A percentile compares a stretch with the other conserved stretches of the same genome.
Conservation (phyloP, 2,329 filamentous ascomycete genomes). For the Phaeosphaeriaceae sp. region DNA sequence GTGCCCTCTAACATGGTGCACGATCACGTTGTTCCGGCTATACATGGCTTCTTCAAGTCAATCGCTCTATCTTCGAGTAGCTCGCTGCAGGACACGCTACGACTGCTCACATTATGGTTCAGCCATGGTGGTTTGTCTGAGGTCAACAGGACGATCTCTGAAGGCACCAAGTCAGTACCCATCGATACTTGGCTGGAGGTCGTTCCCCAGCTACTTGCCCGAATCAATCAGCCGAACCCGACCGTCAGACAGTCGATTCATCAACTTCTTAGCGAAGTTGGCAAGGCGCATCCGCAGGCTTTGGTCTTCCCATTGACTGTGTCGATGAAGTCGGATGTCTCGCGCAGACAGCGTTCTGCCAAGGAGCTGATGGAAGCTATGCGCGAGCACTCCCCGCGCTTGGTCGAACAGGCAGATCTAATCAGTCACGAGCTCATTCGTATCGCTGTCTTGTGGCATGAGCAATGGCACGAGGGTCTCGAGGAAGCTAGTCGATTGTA, state of each 20-base stretch:
- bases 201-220: constrained; percentile 94
- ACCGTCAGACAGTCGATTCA: constrained; percentile 91
- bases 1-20: constrained; percentile 73
- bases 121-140: constrained; percentile 87
- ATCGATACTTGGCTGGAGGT: constrained; percentile 99
- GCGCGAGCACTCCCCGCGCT: constrained; percentile 88
- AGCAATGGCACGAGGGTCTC: constrained; percentile 97
- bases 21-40: constrained; percentile 91
- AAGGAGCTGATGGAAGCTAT: constrained; percentile 97
- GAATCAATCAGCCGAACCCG: constrained; percentile 94
- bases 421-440: constrained; percentile 97
- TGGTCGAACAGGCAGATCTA: constrained; percentile 93
- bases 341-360: constrained; percentile 84
- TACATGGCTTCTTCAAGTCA: constrained; percentile 96
- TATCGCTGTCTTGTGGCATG: constrained; percentile 97
- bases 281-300: constrained; percentile 92
- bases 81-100: constrained; percentile 92
- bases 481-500: constrained; percentile 96
- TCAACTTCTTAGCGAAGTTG: constrained; percentile 89
- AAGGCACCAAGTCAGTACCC: constrained; percentile 89
- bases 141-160: constrained; percentile 85
- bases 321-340: constrained; percentile 94
- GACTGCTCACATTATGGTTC: constrained; percentile 95
- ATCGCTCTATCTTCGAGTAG: constrained; percentile 91
- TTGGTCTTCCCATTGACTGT: constrained; percentile 97